A percentile compares a stretch with the other conserved stretches of the same genome.
Conservation (phyloP, 306 rosid genomes). For the Quercus glauca region DNA sequence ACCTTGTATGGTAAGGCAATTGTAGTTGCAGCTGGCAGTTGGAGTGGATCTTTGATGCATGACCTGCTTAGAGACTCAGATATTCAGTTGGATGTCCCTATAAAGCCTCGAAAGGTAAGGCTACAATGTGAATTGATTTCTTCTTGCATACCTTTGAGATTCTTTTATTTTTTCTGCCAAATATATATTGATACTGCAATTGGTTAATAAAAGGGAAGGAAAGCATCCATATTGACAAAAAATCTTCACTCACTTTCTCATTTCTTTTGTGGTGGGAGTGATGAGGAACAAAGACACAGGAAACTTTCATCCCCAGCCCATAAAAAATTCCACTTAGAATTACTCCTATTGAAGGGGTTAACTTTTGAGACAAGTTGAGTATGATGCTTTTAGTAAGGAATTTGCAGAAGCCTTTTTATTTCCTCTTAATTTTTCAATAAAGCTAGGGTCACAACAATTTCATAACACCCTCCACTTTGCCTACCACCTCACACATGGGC, state of each 20-base stretch:
- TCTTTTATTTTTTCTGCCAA: conserved; percentile 3
- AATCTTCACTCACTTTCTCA: background rate
- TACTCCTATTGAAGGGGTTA: background rate
- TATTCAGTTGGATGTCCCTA: conserved; percentile 59
- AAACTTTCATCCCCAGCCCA: background rate
- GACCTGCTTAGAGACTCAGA: conserved; percentile 61
- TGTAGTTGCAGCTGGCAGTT: conserved; percentile 87
- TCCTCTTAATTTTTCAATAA: no score
- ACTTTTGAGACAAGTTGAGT: background rate
- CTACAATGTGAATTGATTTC: conserved; percentile 1
- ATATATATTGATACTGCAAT: conserved; percentile 7
- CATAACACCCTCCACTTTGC: no score
- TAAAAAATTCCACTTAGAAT: background rate
- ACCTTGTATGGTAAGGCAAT: conserved; percentile 66
- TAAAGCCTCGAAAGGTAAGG: conserved; percentile 86
- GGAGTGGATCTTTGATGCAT: conserved; percentile 86
- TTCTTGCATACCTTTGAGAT: conserved; percentile 15
- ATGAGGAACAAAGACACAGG: background rate
- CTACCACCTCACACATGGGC: no score
- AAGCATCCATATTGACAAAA: no score
- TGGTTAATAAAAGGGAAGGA: background rate
- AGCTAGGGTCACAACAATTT: no score
- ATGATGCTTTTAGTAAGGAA: background rate
- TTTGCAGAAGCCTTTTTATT: no score
- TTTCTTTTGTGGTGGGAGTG: background rate